Base-by-base conservation (phyloP, 78 protist genomes). In the Cyanophora paradoxa region DNA sequence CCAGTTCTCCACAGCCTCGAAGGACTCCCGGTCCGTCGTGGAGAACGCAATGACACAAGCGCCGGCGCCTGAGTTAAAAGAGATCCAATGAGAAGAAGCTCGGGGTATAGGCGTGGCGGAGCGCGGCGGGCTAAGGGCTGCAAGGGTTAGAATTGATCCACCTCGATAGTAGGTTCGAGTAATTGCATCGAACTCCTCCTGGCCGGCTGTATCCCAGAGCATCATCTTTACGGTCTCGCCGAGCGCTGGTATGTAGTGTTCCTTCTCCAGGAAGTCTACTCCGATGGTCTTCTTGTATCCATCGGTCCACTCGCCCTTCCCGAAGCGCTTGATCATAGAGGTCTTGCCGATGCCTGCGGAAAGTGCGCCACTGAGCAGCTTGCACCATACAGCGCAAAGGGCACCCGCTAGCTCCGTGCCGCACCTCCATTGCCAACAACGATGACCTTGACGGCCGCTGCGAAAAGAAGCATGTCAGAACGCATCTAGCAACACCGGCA, bases 151-250 rank as follows among this genome's bases (percentile, higher is more conserved):
- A n/a, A n/a, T n/a, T n/a, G n/a, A n/a, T n/a, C n/a, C n/a, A n/a
- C n/a, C n/a, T n/a, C n/a, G n/a, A n/a, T n/a, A n/a, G 24, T 74
- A 74, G 31, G 42, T 19, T 52, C 24, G 26, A 7, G 79, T 74
- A 26, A 74, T 31, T 5, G 42, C 34, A 7, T 50, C 64, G 66
- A 56, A 74, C 48, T 74, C 79, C 56, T 74, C 79, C 26, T 56
- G 78, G 0, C 81, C 82, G 4, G 82, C 82, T 2, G 82, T 77
- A 22, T 77, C 82, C 65, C 62, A 77, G 20, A 77, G 52, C 72
- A 61, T 44, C 31, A 77, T 48, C 3, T 61, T 65, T 6, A 77
- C 50, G 46, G 22, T 63, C 36, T 37, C 50, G 37, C 28, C 74
- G 1, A 30, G 7, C n/a, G 34, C 31, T 3, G 40, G 72, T 4